These are phyloP conservation scores for Entomortierella chlamydospora DNA, from an alignment of 192 early-diverging fungal species.

Conservation along the genomic window DNA sequence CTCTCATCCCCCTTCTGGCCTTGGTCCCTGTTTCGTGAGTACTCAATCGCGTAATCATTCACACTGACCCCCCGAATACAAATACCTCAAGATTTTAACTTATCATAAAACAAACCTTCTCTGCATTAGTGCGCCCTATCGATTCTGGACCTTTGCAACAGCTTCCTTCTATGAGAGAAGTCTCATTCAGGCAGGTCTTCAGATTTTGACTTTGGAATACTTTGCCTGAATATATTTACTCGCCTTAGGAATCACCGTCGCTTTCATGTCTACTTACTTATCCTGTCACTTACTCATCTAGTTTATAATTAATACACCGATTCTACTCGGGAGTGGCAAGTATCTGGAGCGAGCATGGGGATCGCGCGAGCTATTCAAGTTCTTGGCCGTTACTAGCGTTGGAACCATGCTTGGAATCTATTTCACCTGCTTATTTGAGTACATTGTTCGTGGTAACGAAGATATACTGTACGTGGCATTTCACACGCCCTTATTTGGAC, in stretches of 20 bases:
- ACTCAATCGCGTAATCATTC: background rate
- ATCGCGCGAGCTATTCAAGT: constrained; percentile 76
- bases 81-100: no score
- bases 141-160: constrained; percentile 49
- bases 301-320: background rate
- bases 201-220: no score
- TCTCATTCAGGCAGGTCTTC: constrained; percentile 26
- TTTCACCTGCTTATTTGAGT: constrained; percentile 68
- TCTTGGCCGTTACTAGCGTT: constrained; percentile 68
- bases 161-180: constrained; percentile 46
- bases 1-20: constrained; percentile 20
- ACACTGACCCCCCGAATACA: no score
- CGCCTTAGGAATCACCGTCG: no score
- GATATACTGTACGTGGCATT: constrained; percentile 68
- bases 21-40: constrained; percentile 37
- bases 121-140: constrained; percentile 43
- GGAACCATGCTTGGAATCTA: constrained; percentile 64
- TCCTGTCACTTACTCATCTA: background rate
- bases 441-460: constrained; percentile 63
- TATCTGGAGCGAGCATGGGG: constrained; percentile 93
- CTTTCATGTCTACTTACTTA: no score
- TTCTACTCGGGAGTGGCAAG: constrained; percentile 69
- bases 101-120: background rate
- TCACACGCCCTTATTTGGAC: no score
- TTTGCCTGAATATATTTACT: no score